Conservation (phyloP, 768 basidiomycete genomes). For the Goffeauzyma gilvescens region DNA sequence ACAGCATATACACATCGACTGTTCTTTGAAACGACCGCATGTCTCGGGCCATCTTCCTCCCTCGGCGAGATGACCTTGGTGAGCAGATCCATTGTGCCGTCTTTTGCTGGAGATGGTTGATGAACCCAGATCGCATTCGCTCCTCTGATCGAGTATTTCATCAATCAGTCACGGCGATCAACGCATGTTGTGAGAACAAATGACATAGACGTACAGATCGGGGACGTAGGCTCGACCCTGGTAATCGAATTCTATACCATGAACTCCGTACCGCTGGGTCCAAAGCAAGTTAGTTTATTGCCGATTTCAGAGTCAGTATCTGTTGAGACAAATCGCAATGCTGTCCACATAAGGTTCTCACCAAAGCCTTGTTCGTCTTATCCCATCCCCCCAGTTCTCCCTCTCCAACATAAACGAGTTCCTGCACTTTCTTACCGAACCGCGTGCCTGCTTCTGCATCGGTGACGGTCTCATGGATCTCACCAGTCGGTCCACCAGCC, state of each 20-base stretch:
- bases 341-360: slow-evolving; percentile 1
- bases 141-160: no score
- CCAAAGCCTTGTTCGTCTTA: slow-evolving; percentile 21
- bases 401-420: slow-evolving; percentile 16
- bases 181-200: not conserved
- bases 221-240: slow-evolving; percentile 16
- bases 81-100: slow-evolving; percentile 13
- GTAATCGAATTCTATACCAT: slow-evolving; percentile 17
- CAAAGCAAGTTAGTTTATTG: not conserved
- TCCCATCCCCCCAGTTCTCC: slow-evolving; percentile 15
- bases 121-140: slow-evolving; percentile 15
- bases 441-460: slow-evolving; percentile 5
- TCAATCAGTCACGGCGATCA: no score
- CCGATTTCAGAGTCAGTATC: not conserved
- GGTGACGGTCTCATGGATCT: slow-evolving; percentile 10
- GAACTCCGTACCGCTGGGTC: slow-evolving; percentile 19
- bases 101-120: slow-evolving; percentile 1
- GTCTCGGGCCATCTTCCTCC: slow-evolving; percentile 19
- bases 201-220: slow-evolving; percentile 14
- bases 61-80: slow-evolving; percentile 9
- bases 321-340: not conserved
- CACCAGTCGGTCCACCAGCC: slow-evolving; percentile 24
- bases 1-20: slow-evolving; percentile 17
- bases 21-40: slow-evolving; percentile 14
- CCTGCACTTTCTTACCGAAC: slow-evolving; percentile 17